phyloP scores from a whole-genome alignment of 2,329 filamentous ascomycete species.

The Thermomyces lanuginosus region DNA sequence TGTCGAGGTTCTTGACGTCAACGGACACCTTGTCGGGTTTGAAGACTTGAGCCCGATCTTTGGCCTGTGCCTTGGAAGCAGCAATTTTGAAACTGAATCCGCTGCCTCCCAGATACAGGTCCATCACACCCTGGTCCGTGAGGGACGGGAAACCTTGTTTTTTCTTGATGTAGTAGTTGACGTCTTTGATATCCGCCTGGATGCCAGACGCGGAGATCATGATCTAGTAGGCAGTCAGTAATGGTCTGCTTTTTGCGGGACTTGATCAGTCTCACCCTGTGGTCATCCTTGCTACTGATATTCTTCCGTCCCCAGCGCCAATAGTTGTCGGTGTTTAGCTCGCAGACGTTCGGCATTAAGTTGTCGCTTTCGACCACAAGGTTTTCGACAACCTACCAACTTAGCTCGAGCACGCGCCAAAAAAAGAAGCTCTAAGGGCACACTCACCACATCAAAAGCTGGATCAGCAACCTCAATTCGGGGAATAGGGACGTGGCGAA shows the following conservation, averaged over 20 bases:
- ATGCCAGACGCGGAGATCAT: slow-evolving; percentile 78
- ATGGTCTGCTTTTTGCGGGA: background rate
- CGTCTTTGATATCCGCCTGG: slow-evolving; percentile 80
- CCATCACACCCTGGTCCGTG: slow-evolving; percentile 73
- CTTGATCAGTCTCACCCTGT: slow-evolving; percentile 35
- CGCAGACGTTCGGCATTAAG: slow-evolving; percentile 79
- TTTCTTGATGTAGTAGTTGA: slow-evolving; percentile 87
- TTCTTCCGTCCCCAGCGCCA: slow-evolving; percentile 89
- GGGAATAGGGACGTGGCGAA: slow-evolving; percentile 81
- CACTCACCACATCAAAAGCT: slow-evolving; percentile 53
- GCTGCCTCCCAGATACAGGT: slow-evolving; percentile 71
- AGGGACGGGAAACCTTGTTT: slow-evolving; percentile 85
- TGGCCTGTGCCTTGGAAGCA: slow-evolving; percentile 61
- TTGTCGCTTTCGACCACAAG: slow-evolving; percentile 92
- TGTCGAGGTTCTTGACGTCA: slow-evolving; percentile 60
- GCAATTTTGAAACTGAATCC: slow-evolving; percentile 88
- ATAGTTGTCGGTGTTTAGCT: slow-evolving; percentile 84
- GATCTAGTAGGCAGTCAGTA: slow-evolving; percentile 20
- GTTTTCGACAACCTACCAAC: slow-evolving; percentile 60
- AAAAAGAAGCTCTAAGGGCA: no score
- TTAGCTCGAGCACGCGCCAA: no score
- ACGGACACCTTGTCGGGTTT: slow-evolving; percentile 83
- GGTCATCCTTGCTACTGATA: slow-evolving; percentile 62
- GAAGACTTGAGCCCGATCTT: slow-evolving; percentile 70
- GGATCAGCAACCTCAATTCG: slow-evolving; percentile 83